phyloP scores from a whole-genome alignment of 2,329 filamentous ascomycete species.

The Fusarium stilboides region DNA sequence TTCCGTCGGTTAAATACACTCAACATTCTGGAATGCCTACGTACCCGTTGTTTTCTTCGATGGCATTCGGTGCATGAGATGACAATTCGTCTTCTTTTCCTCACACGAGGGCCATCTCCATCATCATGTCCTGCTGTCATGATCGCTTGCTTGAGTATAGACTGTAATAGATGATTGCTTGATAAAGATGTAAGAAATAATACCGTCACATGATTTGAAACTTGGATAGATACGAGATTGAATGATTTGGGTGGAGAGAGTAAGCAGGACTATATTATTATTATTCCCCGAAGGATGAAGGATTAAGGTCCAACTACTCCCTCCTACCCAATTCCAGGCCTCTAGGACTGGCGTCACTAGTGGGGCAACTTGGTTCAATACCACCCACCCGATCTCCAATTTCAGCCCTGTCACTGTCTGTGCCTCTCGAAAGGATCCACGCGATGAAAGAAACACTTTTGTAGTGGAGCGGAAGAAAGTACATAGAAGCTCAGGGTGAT shows the following conservation, averaged over 20 bases:
- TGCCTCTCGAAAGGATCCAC: constrained; percentile 11
- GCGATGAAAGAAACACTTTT: background rate
- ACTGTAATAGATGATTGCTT: background rate
- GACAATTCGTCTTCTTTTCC: constrained; percentile 72
- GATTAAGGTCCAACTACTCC: constrained; percentile 7
- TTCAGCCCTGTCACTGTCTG: constrained; percentile 33
- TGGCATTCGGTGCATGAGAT: constrained; percentile 77
- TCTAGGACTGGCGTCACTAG: constrained; percentile 20
- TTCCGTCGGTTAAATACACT: background rate
- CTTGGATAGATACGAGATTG: background rate
- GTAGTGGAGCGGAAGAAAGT: background rate
- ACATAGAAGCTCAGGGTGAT: background rate
- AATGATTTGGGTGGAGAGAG: background rate
- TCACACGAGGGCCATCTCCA: constrained; percentile 38
- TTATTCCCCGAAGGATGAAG: background rate
- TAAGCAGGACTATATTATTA: background rate
- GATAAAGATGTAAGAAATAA: background rate
- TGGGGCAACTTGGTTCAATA: constrained; percentile 12
- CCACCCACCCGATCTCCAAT: constrained; percentile 9
- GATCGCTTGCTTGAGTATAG: background rate
- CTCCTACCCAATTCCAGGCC: background rate
- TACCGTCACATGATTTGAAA: background rate
- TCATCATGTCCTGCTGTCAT: constrained; percentile 25
- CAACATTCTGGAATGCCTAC: background rate
- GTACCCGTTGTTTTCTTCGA: constrained; percentile 73